Evolutionary conservation across 192 early-diverging fungal species (phyloP), one percentile per base, ranked within the genome.

Genomic region (Backusella australiensis): DNA sequence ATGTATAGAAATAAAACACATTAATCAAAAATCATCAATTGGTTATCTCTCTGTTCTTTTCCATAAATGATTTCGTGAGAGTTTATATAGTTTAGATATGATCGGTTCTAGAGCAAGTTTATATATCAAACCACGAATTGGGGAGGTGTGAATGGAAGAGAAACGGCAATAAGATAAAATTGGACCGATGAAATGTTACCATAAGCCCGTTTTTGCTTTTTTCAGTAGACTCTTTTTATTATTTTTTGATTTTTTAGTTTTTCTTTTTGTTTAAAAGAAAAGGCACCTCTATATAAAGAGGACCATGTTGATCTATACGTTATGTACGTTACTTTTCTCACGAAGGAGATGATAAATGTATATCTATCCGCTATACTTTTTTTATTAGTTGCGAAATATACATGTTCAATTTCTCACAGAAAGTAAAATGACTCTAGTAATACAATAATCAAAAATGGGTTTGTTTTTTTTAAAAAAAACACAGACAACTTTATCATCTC

Each of bases 401-500:
- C 56, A 29, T 63, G 9, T 23, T 63, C 26, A 29, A 63, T 63
- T 63, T 63, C 56, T 63, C 56, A 63, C 56, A 63, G 56, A 63
- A 26, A 63, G 56, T 63, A 29, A 63, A 12, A 59, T 59, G 56
- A 59, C 56, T 59, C 9, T 23, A 9, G 56, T 59, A 2, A 0
- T 11, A 59, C 56, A 9, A 12, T 29, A 12, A 6, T 59, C 23
- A 59, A 59, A 56, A 59, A 59, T 21, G 56, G 21, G n/a, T 59
- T 59, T 59, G 56, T 59, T 59, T 59, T 53, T 53, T 53, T 49
- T n/a, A 17, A 49, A 19, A 49, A 49, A 49, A 49, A 19, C 56
- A 59, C 56, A 59, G 56, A 59, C 56, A 59, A 59, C 46, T 59
- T 59, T 59, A 59, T 59, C 21, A 11, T 26, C 56, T 59, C 56